These are phyloP conservation scores for Saururus chinensis DNA, from an alignment of 164 flowering plant genomes.

Conservation along the genomic window DNA sequence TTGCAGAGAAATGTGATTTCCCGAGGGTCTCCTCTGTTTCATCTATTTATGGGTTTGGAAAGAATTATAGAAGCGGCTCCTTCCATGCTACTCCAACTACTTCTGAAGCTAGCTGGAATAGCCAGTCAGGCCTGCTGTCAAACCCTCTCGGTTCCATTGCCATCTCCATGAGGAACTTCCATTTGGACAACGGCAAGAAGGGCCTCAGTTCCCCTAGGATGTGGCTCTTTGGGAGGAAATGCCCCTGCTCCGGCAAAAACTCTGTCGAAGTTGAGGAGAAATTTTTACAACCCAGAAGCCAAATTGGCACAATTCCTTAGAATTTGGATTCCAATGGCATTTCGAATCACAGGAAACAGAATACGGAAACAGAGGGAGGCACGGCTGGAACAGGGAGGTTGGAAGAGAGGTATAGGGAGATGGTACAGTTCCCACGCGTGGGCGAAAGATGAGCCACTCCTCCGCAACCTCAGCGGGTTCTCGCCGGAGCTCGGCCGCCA, in stretches of 20 bases:
- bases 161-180: slow-evolving; percentile 30
- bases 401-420: neutral
- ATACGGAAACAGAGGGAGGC: neutral
- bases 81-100: slow-evolving; percentile 82
- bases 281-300: slow-evolving; percentile 14
- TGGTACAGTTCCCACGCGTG: neutral
- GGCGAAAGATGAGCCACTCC: slow-evolving; percentile 5
- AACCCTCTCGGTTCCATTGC: slow-evolving; percentile 50
- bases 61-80: no score
- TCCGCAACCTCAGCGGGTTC: slow-evolving; percentile 1
- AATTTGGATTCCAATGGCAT: slow-evolving; percentile 1
- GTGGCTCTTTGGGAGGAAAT: no score
- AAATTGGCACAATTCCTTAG: slow-evolving; percentile 6
- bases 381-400: neutral
- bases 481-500: slow-evolving; percentile 16
- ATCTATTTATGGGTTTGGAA: no score
- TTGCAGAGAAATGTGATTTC: no score
- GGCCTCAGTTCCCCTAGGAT: no score
- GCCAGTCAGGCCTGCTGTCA: slow-evolving; percentile 67
- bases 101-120: slow-evolving; percentile 93
- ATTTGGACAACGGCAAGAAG: no score
- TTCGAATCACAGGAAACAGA: slow-evolving; percentile 8
- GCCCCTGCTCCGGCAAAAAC: slow-evolving; percentile 61
- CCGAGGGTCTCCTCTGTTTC: no score
- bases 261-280: slow-evolving; percentile 53